Percentiles rank a stretch among this genome's conserved stretches.
phyloP scores from a whole-genome alignment of 805 yeast species.

The Wickerhamiella bombiphila region DNA sequence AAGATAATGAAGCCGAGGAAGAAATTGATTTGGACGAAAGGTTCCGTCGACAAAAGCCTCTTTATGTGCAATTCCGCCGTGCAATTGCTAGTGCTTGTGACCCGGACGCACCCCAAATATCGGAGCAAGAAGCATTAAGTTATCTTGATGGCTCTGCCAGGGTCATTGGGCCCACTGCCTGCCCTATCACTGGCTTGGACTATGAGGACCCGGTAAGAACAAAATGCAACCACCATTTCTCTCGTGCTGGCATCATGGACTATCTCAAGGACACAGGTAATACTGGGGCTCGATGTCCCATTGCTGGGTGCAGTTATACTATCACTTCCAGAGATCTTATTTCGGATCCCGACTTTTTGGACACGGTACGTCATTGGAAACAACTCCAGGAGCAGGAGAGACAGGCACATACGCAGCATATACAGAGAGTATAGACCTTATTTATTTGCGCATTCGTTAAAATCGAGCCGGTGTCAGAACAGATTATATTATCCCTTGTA shows the following conservation, averaged over 20 bases:
- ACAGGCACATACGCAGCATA: not conserved
- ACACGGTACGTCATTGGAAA: slow-evolving; percentile 1
- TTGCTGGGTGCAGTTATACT: not conserved
- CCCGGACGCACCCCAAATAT: not conserved
- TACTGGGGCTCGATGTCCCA: not conserved
- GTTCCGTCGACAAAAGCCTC: not conserved
- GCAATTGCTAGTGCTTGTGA: not conserved
- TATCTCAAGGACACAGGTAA: not conserved
- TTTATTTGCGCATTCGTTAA: slow-evolving; percentile 3
- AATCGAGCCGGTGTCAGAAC: too few relatives aligned
- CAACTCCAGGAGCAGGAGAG: slow-evolving; percentile 1
- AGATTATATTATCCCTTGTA: too few relatives aligned
- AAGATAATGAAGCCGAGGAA: too few relatives aligned
- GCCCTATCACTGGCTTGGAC: slow-evolving; percentile 7
- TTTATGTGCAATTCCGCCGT: not conserved
- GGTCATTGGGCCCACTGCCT: slow-evolving; percentile 7
- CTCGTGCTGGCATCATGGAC: slow-evolving; percentile 1
- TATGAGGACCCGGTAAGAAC: slow-evolving; percentile 13
- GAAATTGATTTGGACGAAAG: not conserved
- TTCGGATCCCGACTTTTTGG: slow-evolving; percentile 5
- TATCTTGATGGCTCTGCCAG: slow-evolving; percentile 4
- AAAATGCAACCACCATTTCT: slow-evolving; percentile 12
- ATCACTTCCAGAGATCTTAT: not conserved
- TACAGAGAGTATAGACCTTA: slow-evolving; percentile 1
- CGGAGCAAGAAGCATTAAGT: not conserved